phyloP scores from a whole-genome alignment of 176 grass and related monocot genomes.

The Tuctoria greenei region DNA sequence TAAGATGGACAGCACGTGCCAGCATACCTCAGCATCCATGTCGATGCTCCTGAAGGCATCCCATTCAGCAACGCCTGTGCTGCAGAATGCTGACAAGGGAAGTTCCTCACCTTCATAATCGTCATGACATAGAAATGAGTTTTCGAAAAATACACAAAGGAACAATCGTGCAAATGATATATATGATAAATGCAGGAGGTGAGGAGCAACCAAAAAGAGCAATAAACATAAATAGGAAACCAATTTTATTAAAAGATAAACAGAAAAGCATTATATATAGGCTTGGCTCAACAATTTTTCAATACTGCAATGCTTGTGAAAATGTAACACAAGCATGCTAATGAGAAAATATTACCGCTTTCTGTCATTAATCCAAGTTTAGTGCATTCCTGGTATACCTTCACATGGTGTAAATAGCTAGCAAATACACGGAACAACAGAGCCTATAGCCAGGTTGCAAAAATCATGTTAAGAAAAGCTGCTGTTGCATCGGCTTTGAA shows the following conservation, averaged over 20 bases:
- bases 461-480: background rate
- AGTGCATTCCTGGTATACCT: background rate
- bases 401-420: background rate
- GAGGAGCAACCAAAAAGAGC: background rate
- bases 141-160: background rate
- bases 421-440: background rate
- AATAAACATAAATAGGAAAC: background rate
- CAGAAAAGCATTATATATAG: background rate
- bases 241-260: background rate
- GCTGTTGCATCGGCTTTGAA: background rate
- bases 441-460: background rate
- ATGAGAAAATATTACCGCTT: background rate
- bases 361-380: background rate
- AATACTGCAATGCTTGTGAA: background rate
- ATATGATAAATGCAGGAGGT: constrained; percentile 3
- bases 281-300: background rate
- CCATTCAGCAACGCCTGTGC: constrained; percentile 74
- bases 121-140: constrained; percentile 13
- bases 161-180: background rate
- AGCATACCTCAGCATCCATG: constrained; percentile 77
- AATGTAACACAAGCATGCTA: background rate
- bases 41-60: constrained; percentile 85
- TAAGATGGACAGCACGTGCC: constrained; percentile 1
- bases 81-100: constrained; percentile 75
- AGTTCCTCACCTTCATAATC: constrained; percentile 60